Conservation (phyloP, 1,284 basidiomycete genomes). For the Melanopsichium pennsylvanicum region DNA sequence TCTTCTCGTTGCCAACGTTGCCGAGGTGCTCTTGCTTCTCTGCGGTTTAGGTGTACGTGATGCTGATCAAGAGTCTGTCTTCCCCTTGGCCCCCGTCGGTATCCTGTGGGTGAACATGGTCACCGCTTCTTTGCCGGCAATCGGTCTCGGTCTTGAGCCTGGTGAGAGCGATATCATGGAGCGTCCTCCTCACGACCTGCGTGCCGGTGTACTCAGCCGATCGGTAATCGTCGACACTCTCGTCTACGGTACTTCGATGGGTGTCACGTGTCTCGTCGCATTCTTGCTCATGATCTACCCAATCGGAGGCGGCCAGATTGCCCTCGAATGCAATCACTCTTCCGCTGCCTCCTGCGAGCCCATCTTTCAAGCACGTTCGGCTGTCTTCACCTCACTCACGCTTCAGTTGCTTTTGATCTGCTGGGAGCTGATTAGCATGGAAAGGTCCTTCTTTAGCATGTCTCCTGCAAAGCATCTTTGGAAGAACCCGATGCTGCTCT, state of each 20-base stretch:
- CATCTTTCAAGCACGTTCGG: conserved; percentile 57
- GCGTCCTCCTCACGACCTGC: conserved; percentile 52
- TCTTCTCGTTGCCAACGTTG: conserved; percentile 58
- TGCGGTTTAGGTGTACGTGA: conserved; percentile 58
- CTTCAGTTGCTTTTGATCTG: conserved; percentile 55
- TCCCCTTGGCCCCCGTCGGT: conserved; percentile 56
- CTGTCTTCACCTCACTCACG: conserved; percentile 56
- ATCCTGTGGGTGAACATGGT: conserved; percentile 62
- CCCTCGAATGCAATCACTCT: conserved; percentile 54
- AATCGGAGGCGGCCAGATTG: conserved; percentile 48
- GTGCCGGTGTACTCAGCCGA: conserved; percentile 52
- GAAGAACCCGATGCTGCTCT: conserved; percentile 56
- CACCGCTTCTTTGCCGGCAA: conserved; percentile 55
- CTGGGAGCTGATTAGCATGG: conserved; percentile 59
- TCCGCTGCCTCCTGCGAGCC: conserved; percentile 44
- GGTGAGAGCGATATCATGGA: conserved; percentile 56
- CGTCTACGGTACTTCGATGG: conserved; percentile 57
- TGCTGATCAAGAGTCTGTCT: conserved; percentile 50
- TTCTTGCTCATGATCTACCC: conserved; percentile 60
- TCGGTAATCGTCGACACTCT: conserved; percentile 57
- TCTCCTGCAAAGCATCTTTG: conserved; percentile 50
- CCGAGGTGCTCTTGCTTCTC: conserved; percentile 57
- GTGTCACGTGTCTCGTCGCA: conserved; percentile 53
- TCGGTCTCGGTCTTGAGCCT: conserved; percentile 57
- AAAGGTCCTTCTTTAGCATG: conserved; percentile 54